These are phyloP conservation scores for Colletotrichum eremochloae DNA, from an alignment of 2,329 filamentous ascomycete genomes.

Conservation along the genomic window DNA sequence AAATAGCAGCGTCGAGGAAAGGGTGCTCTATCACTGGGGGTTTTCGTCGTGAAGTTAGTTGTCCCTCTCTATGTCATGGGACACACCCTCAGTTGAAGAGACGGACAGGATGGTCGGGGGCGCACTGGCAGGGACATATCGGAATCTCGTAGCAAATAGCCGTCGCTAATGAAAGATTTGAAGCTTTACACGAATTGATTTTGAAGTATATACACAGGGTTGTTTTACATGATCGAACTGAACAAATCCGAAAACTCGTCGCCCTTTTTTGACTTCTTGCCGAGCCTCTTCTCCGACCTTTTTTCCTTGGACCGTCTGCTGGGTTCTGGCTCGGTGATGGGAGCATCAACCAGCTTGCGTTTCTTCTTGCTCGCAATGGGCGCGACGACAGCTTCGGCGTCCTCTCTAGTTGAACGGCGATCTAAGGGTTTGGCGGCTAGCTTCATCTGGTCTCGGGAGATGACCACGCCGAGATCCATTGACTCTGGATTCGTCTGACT, in stretches of 20 bases:
- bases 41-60: constrained; percentile 15
- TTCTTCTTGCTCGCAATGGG: constrained; percentile 8
- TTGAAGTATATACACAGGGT: background rate
- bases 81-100: constrained; percentile 30
- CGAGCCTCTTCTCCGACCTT: constrained; percentile 47
- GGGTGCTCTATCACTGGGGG: constrained; percentile 21
- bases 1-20: constrained; percentile 11
- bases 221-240: constrained; percentile 63
- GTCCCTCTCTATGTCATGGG: constrained; percentile 27
- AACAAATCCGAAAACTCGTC: constrained; percentile 84
- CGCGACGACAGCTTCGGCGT: background rate
- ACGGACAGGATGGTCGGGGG: constrained; percentile 34
- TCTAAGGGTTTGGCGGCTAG: background rate
- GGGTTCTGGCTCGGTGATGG: background rate
- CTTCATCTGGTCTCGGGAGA: constrained; percentile 47
- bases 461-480: constrained; percentile 48
- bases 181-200: constrained; percentile 10
- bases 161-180: constrained; percentile 40
- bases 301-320: constrained; percentile 39
- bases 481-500: constrained; percentile 41
- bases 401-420: background rate
- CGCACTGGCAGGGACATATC: constrained; percentile 39
- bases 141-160: constrained; percentile 40
- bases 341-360: constrained; percentile 3
- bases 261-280: constrained; percentile 61